A percentile compares a stretch with the other conserved stretches of the same genome.
Conservation (phyloP, 179 eudicot genomes). For the Silene coronaria region DNA sequence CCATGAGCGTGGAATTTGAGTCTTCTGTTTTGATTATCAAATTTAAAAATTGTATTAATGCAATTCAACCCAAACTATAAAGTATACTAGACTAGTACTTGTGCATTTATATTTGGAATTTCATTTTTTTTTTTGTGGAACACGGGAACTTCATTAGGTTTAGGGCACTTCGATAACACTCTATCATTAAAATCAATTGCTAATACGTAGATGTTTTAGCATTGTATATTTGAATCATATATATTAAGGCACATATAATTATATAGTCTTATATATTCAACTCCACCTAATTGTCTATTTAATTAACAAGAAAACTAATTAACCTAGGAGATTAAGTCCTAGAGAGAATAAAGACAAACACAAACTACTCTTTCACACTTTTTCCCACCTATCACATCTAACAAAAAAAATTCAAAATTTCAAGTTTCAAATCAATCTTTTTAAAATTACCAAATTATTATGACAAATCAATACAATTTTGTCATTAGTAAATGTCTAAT, state of each 20-base stretch:
- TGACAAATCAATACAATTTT: slow-evolving; percentile 14
- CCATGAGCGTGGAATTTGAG: too few species aligned
- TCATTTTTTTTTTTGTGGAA: too few species aligned
- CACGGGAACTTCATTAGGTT: too few species aligned
- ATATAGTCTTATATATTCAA: background rate
- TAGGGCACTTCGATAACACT: too few species aligned
- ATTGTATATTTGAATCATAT: too few species aligned
- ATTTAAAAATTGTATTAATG: too few species aligned
- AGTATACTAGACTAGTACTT: too few species aligned
- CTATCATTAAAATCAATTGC: too few species aligned
- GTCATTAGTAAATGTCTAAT: slow-evolving; percentile 30
- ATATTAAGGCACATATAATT: background rate
- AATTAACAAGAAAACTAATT: background rate
- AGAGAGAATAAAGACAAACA: slow-evolving; percentile 33
- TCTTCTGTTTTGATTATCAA: too few species aligned
- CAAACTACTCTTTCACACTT: slow-evolving; percentile 24
- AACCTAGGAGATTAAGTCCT: slow-evolving; percentile 22
- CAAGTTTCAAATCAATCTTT: slow-evolving; percentile 13
- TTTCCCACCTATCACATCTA: slow-evolving; percentile 21
- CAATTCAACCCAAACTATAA: too few species aligned
- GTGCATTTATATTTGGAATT: too few species aligned
- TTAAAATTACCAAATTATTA: background rate
- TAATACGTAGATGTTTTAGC: too few species aligned
- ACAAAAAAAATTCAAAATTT: background rate
- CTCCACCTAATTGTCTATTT: background rate